A percentile compares a stretch with the other conserved stretches of the same genome.
Evolutionary conservation across 2,329 filamentous ascomycete genomes (phyloP).

Genomic region (Aspergillus hortae): DNA sequence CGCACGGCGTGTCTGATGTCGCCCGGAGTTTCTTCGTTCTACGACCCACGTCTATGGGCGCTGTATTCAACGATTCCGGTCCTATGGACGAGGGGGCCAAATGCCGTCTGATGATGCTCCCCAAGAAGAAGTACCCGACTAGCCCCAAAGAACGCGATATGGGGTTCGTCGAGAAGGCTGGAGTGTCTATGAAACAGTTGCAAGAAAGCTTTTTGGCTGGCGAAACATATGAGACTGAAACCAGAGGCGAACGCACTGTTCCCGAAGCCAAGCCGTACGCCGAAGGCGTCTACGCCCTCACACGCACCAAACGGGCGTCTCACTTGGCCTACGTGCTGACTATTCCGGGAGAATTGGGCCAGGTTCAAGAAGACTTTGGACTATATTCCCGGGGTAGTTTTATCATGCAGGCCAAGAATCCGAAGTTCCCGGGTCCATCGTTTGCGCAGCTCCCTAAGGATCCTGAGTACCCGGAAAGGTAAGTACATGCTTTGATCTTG

Average conservation of each 20-base stretch:
- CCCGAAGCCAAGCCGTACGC: conserved; percentile 72
- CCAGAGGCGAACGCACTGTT: conserved; percentile 63
- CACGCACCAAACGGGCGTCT: conserved; percentile 64
- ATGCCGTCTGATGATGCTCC: conserved; percentile 70
- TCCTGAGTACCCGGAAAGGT: conserved; percentile 69
- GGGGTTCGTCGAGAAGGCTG: conserved; percentile 76
- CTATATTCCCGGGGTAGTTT: conserved; percentile 70
- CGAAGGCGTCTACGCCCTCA: conserved; percentile 82
- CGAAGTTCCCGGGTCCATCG: conserved; percentile 63
- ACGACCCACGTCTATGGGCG: conserved; percentile 66
- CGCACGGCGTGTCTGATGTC: conserved; percentile 67
- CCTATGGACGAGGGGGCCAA: conserved; percentile 55
- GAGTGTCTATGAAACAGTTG: conserved; percentile 63
- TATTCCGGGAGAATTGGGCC: conserved; percentile 64
- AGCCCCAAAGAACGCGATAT: conserved; percentile 69
- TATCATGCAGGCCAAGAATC: conserved; percentile 76
- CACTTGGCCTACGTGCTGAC: conserved; percentile 80
- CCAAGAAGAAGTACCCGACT: conserved; percentile 77
- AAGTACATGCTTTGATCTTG: conserved; percentile 27
- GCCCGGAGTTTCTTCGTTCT: conserved; percentile 77
- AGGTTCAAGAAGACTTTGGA: conserved; percentile 73
- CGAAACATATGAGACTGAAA: conserved; percentile 71
- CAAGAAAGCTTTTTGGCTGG: conserved; percentile 67
- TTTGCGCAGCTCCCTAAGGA: conserved; percentile 60
- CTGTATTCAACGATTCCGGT: conserved; percentile 59